Percentiles rank a stretch among this genome's conserved stretches.
These are phyloP conservation scores for Tetradesmus obliquus DNA, from an alignment of 139 green algal species.

Conservation along the genomic window DNA sequence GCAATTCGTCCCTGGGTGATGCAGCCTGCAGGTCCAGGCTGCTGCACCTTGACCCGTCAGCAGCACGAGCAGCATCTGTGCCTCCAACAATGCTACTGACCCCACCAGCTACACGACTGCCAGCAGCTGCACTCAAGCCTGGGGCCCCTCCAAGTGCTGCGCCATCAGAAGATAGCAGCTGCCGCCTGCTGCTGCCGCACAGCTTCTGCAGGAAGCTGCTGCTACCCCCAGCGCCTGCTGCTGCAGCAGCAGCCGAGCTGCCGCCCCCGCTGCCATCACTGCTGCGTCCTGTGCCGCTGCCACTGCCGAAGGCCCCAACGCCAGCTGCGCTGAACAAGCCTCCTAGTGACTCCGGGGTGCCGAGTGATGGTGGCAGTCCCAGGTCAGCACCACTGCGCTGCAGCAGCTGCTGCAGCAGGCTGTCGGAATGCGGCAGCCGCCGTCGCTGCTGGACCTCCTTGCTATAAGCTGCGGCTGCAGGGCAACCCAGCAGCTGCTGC, in stretches of 20 bases:
- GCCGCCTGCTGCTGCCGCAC: conserved; percentile 4
- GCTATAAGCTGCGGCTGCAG: not conserved
- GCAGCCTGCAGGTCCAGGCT: not conserved
- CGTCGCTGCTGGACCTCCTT: not conserved
- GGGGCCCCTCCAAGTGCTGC: not conserved
- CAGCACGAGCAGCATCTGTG: not conserved
- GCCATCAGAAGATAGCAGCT: not conserved
- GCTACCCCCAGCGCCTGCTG: not conserved
- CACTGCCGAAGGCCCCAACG: not conserved
- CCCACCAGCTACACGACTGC: not conserved
- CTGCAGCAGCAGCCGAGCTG: conserved; percentile 18
- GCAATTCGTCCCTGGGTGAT: not conserved
- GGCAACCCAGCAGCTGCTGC: not conserved
- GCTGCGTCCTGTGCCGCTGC: not conserved
- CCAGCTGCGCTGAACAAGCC: not conserved
- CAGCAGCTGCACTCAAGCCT: not conserved
- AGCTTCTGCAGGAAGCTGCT: not conserved
- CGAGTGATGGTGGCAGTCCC: not conserved
- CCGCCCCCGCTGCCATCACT: conserved; percentile 22
- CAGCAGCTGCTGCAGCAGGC: conserved; percentile 28
- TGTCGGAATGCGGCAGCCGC: not conserved
- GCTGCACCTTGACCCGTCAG: not conserved
- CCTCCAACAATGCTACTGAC: not conserved
- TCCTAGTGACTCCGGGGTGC: not conserved
- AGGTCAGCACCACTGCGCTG: not conserved